These are phyloP conservation scores for Apiospora koreana DNA, from an alignment of 2,329 filamentous ascomycete species.

Conservation along the genomic window DNA sequence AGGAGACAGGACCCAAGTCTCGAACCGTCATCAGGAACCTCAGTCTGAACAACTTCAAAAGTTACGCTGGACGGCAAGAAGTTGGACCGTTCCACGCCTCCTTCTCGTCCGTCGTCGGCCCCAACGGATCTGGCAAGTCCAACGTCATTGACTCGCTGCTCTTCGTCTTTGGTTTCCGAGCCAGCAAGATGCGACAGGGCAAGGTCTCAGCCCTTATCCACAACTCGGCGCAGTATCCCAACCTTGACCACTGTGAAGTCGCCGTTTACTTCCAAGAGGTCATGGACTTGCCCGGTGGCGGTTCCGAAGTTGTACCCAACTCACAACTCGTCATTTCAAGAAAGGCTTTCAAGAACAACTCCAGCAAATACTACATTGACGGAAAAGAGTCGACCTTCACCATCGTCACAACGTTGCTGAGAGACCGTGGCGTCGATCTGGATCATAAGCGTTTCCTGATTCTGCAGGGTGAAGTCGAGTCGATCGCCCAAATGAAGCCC, in stretches of 20 bases:
- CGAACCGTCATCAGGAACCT: conserved; percentile 93
- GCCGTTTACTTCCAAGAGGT: conserved; percentile 97
- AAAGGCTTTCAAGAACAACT: conserved; percentile 95
- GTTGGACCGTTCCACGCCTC: conserved; percentile 96
- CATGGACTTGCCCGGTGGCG: conserved; percentile 79
- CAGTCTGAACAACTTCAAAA: conserved; percentile 96
- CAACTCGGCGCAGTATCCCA: conserved; percentile 85
- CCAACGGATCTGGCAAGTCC: conserved; percentile 97
- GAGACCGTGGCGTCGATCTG: conserved; percentile 86
- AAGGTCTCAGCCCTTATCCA: conserved; percentile 98
- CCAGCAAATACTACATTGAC: conserved; percentile 98
- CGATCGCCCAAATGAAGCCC: conserved; percentile 98
- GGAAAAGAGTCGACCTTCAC: conserved; percentile 89
- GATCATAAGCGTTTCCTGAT: conserved; percentile 99
- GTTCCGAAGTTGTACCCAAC: conserved; percentile 75
- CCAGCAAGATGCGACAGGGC: conserved; percentile 98
- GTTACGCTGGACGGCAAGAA: conserved; percentile 92
- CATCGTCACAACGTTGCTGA: conserved; percentile 81
- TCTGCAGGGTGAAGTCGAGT: conserved; percentile 95
- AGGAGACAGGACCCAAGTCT: conserved; percentile 75
- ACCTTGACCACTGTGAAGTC: conserved; percentile 90
- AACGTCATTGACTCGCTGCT: conserved; percentile 98
- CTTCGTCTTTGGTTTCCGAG: conserved; percentile 98
- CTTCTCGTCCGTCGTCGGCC: conserved; percentile 96
- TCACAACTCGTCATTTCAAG: conserved; percentile 87